Percentiles rank a stretch among this genome's conserved stretches.
phyloP scores from a whole-genome alignment of 2,329 filamentous ascomycete species.

The Cercospora sp. region DNA sequence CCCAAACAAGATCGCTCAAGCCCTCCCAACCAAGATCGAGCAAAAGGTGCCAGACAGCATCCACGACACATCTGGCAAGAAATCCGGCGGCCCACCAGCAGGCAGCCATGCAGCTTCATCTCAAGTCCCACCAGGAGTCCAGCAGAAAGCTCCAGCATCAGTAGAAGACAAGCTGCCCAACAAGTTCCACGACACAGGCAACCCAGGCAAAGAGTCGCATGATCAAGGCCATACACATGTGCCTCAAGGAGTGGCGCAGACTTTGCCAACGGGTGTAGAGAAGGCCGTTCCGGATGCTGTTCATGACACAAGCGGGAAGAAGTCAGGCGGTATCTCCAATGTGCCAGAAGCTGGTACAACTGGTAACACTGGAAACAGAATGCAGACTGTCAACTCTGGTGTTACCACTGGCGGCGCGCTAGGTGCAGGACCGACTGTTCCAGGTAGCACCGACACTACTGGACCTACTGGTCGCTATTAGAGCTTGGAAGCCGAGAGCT shows the following conservation, averaged over 20 bases:
- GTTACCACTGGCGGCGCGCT: neutral
- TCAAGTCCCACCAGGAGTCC: slow-evolving; percentile 14
- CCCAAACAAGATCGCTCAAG: slow-evolving; percentile 18
- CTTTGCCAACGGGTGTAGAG: slow-evolving; percentile 15
- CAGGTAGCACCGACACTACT: neutral
- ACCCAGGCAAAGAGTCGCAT: slow-evolving; percentile 6
- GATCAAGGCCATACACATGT: slow-evolving; percentile 16
- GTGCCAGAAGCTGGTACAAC: neutral
- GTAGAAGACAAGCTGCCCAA: slow-evolving; percentile 19
- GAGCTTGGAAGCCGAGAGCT: neutral
- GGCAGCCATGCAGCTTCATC: slow-evolving; percentile 12
- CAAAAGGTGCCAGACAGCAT: slow-evolving; percentile 16
- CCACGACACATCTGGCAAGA: slow-evolving; percentile 15
- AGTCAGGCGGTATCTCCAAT: slow-evolving; percentile 1
- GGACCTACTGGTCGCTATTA: neutral
- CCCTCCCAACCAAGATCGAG: slow-evolving; percentile 18
- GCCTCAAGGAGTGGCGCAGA: slow-evolving; percentile 15
- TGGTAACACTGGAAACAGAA: neutral
- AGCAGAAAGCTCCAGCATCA: slow-evolving; percentile 11
- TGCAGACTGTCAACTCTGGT: neutral
- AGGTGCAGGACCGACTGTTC: slow-evolving; percentile 1
- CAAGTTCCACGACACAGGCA: slow-evolving; percentile 19
- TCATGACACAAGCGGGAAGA: slow-evolving; percentile 19
- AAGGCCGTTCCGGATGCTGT: slow-evolving; percentile 17
- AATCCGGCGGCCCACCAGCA: slow-evolving; percentile 2